A percentile compares a stretch with the other conserved stretches of the same genome.
Conservation (phyloP, 2,329 filamentous ascomycete species). For the Botryosphaeria dothidea region DNA sequence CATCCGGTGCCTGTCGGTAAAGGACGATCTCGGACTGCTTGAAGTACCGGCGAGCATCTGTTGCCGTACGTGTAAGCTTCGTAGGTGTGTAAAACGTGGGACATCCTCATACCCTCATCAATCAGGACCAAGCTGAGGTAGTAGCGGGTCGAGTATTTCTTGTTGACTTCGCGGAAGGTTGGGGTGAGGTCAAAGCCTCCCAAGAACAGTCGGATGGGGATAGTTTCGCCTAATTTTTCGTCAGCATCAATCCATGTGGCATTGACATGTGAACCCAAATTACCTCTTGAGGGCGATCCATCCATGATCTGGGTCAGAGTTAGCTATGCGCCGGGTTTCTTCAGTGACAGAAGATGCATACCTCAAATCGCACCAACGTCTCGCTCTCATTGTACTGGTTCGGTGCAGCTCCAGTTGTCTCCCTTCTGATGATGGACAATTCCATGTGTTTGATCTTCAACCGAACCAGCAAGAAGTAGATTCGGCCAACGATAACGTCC, state of each 20-base stretch:
- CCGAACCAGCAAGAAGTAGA: slow-evolving; percentile 95
- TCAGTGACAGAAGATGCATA: slow-evolving; percentile 38
- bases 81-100: neutral
- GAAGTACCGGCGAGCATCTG: slow-evolving; percentile 95
- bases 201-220: slow-evolving; percentile 94
- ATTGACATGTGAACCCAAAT: slow-evolving; percentile 21
- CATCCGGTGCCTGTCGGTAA: slow-evolving; percentile 71
- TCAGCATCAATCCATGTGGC: slow-evolving; percentile 24
- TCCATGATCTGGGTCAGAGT: slow-evolving; percentile 81
- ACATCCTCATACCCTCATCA: slow-evolving; percentile 70
- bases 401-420: slow-evolving; percentile 93
- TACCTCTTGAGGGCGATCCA: slow-evolving; percentile 92
- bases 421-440: slow-evolving; percentile 91
- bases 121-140: slow-evolving; percentile 96
- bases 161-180: slow-evolving; percentile 99
- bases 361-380: slow-evolving; percentile 94
- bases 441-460: slow-evolving; percentile 99
- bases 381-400: slow-evolving; percentile 99
- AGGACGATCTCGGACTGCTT: slow-evolving; percentile 99
- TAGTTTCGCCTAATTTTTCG: slow-evolving; percentile 69
- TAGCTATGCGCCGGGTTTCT: too few relatives aligned
- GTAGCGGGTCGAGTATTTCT: slow-evolving; percentile 98
- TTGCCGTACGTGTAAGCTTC: neutral
- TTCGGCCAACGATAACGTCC: slow-evolving; percentile 96
- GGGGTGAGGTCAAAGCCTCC: slow-evolving; percentile 97